A percentile compares a stretch with the other conserved stretches of the same genome.
Evolutionary conservation across 1,284 basidiomycete species (phyloP).

Genomic region (Lentinus polychrous): DNA sequence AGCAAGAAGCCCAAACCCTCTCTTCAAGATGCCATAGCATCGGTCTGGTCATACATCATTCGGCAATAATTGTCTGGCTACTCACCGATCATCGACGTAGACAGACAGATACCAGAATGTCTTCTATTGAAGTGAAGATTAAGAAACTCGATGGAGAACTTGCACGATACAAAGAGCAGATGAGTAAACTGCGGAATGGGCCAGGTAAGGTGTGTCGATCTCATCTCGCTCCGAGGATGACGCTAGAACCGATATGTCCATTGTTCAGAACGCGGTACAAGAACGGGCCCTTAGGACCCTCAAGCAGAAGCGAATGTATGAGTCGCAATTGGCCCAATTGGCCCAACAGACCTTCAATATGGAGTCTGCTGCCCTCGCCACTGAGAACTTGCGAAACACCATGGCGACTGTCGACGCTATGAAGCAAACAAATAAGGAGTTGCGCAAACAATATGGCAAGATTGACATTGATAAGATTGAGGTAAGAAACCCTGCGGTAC

Average conservation of each 20-base stretch:
- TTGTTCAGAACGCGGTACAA: slow-evolving; percentile 82
- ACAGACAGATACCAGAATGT: slow-evolving; percentile 85
- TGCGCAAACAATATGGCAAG: slow-evolving; percentile 96
- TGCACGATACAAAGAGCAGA: slow-evolving; percentile 90
- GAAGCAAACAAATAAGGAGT: slow-evolving; percentile 96
- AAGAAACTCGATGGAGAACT: slow-evolving; percentile 96
- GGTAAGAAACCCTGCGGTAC: slow-evolving; percentile 41
- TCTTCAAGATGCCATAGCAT: slow-evolving; percentile 86
- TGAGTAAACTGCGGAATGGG: slow-evolving; percentile 89
- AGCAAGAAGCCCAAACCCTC: slow-evolving; percentile 84
- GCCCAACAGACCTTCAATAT: slow-evolving; percentile 98
- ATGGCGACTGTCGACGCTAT: slow-evolving; percentile 99
- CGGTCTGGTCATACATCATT: slow-evolving; percentile 42
- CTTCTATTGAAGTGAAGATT: slow-evolving; percentile 93
- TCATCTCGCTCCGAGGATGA: neutral
- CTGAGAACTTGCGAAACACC: slow-evolving; percentile 96
- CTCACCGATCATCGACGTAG: slow-evolving; percentile 11
- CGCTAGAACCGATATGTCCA: slow-evolving; percentile 1
- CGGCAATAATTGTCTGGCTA: slow-evolving; percentile 5
- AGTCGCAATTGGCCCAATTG: slow-evolving; percentile 85
- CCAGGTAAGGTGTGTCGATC: slow-evolving; percentile 79
- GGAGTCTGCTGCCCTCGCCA: slow-evolving; percentile 94
- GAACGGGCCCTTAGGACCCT: slow-evolving; percentile 91
- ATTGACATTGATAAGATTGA: slow-evolving; percentile 99
- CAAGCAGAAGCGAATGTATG: slow-evolving; percentile 97